Base-by-base conservation (phyloP, 805 yeast species). In the Maudiozyma turicensis region DNA sequence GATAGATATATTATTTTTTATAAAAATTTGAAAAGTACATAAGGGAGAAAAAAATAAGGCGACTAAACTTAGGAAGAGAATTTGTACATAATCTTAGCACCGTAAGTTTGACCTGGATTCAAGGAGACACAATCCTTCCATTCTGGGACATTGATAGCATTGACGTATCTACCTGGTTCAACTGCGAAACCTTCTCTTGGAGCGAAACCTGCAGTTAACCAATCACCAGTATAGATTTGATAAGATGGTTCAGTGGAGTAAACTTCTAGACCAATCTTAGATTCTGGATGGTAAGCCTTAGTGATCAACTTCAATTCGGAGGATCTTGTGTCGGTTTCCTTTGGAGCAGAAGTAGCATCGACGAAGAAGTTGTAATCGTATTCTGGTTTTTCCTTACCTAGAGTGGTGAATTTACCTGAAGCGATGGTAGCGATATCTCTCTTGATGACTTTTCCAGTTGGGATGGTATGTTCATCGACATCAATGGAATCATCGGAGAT, bases 151-250 rank as follows among this genome's bases (percentile, higher is more conserved):
- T 76, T 75, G 35, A 74, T 67, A 8, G 86, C 84, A 61, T 80
- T 72, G 37, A 78, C 71, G 59, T 68, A 80, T 58, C 86, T 69
- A 30, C 77, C 72, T 34, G 84, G 80, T 63, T 82, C 88, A 37
- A 80, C 68, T 54, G 84, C 80, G 63, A 82, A 74, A 3, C 86
- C 86, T 47, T 74, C 61, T 55, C 69, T 73, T 47, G 54, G 61
- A 56, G 53, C 61, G 61, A 51, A 69, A 15, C 58, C 71, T 20
- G 66, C 70, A 47, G 69, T 56, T 42, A 75, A 70, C 47, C 69
- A 67, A 55, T 76, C 81, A 26, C 84, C 85, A 32, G 86, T 80
- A 64, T 81, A 82, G 40, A 82, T 68, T 61, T 81, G 86, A 69
- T 77, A 80, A 2, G 80, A 67, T 6, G 87, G 88, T 50, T 82